These are phyloP conservation scores for Triticum dicoccoides DNA, from an alignment of 176 grass and related monocot genomes.

Conservation along the genomic window DNA sequence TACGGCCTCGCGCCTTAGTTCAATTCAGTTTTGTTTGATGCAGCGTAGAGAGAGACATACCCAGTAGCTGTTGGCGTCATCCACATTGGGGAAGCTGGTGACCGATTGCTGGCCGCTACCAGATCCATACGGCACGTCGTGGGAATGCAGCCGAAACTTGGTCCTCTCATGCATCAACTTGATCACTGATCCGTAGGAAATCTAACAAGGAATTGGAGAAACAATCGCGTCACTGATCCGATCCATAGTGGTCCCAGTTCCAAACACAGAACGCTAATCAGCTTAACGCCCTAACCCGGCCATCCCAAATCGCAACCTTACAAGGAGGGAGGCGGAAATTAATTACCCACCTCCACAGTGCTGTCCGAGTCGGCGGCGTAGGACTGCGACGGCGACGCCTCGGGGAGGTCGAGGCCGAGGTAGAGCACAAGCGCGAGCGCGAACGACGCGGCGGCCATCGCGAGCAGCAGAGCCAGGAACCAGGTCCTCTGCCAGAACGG, in stretches of 20 bases:
- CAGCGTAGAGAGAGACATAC: conserved; percentile 35
- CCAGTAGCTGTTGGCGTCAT: conserved; percentile 86
- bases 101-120: conserved; percentile 86
- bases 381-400: conserved; percentile 50
- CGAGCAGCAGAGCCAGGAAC: conserved; percentile 69
- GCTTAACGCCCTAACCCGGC: not conserved
- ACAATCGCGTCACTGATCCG: conserved; percentile 7
- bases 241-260: not conserved
- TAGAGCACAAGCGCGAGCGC: conserved; percentile 71
- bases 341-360: conserved; percentile 52
- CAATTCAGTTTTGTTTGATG: not conserved
- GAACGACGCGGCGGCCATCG: conserved; percentile 66
- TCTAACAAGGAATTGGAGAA: conserved; percentile 35
- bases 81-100: conserved; percentile 69
- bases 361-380: conserved; percentile 39
- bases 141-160: conserved; percentile 75
- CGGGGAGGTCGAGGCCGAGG: conserved; percentile 65
- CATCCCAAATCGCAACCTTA: not conserved
- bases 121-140: conserved; percentile 82
- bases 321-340: not conserved
- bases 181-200: conserved; percentile 65
- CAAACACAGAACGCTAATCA: not conserved
- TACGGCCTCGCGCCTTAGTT: not conserved
- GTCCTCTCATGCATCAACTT: conserved; percentile 77
- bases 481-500: conserved; percentile 86